Base-by-base conservation (phyloP, 2,329 filamentous ascomycete species). In the Penicillium sp. region DNA sequence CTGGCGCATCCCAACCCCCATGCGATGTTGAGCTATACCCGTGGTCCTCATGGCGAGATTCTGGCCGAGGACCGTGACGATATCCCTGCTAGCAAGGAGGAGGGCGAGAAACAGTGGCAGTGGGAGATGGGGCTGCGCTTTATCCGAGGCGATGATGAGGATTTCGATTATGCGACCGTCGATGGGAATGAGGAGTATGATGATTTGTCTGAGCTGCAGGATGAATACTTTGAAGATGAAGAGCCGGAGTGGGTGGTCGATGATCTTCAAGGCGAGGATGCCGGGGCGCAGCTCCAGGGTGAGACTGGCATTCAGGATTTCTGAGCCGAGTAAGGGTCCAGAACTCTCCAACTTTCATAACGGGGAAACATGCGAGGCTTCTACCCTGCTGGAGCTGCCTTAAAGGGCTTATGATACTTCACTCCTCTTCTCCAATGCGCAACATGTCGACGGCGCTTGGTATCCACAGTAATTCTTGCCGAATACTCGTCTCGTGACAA, bases 171-270 rank as follows among this genome's bases (percentile, higher is more conserved):
- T 69, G 72, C 67, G 1, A 67, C 62, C 3, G 88, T 96, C 5
- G 92, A 96, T 69, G 77, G 78, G 35, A 87, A 89, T 67, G 87
- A 92, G 29, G 86, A 87, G 21, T 88, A 86, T 55, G 91, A 96
- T 70, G 85, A 88, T 73, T 71, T 75, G 80, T 73, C 81, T 69
- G 79, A 85, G 78, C 81, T 84, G 62, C 83, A 93, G 72, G 91
- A 96, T 37, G 82, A 81, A 21, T 96, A 90, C 79, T 93, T 96
- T 69, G 90, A 92, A 23, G 86, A 87, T 6, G 89, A 96, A 78
- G 88, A 90, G 65, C 88, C 89, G 0, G 81, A 81, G 48, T 91
- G 88, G 83, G 78, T 83, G 29, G 78, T 79, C 39, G 81, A 79
- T 50, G 77, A 75, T 7, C 70, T 79, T 2, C 73, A 71, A 13